These are phyloP conservation scores for Eucalyptus viminalis DNA, from an alignment of 345 rosid species.

Conservation along the genomic window DNA sequence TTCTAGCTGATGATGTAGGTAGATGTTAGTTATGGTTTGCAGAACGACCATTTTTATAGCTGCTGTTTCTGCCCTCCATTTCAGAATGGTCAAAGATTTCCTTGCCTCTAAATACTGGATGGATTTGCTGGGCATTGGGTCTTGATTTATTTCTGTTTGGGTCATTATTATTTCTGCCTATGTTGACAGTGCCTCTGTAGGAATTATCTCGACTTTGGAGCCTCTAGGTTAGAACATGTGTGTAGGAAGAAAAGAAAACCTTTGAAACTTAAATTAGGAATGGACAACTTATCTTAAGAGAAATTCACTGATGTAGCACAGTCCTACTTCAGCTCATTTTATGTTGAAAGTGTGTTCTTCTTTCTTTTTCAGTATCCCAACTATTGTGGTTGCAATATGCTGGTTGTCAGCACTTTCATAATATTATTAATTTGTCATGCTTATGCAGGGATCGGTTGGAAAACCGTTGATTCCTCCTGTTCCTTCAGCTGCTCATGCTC, in stretches of 20 bases:
- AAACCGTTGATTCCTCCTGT: conserved; percentile 41
- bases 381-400: background rate
- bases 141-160: background rate
- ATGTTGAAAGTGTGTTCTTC: background rate
- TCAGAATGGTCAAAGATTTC: background rate
- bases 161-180: background rate
- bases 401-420: background rate
- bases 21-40: background rate
- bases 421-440: background rate
- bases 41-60: background rate
- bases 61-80: background rate
- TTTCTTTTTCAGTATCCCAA: background rate
- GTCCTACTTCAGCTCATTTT: background rate
- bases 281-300: background rate
- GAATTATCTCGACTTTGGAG: background rate
- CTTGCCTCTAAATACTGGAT: background rate
- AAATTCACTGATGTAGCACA: background rate
- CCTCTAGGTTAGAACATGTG: background rate
- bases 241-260: background rate
- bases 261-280: background rate
- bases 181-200: background rate
- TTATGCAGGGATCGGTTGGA: conserved; percentile 40
- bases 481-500: conserved; percentile 64
- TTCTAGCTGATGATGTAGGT: background rate
- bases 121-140: background rate